phyloP scores from a whole-genome alignment of 306 rosid genomes.

The Sechiopsis laciniata region DNA sequence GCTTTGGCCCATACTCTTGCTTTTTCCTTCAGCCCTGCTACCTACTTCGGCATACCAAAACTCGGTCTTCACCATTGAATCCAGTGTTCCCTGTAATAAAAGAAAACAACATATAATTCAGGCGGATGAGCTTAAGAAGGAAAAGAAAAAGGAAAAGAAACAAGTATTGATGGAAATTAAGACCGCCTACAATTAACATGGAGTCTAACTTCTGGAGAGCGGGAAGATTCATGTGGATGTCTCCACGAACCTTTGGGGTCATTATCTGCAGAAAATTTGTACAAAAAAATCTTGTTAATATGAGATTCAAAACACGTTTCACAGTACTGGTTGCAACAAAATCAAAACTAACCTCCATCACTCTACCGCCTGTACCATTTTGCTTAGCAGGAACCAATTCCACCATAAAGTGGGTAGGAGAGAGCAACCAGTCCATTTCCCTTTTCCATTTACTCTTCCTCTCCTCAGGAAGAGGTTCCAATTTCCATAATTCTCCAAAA shows the following conservation, averaged over 20 bases:
- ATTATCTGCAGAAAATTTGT: constrained; percentile 52
- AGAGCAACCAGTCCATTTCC: constrained; percentile 90
- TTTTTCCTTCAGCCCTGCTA: constrained; percentile 68
- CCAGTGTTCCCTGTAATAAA: constrained; percentile 60
- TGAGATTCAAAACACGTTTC: neutral
- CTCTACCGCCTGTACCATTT: constrained; percentile 69
- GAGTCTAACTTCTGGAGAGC: constrained; percentile 94
- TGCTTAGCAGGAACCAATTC: constrained; percentile 94
- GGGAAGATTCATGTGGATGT: constrained; percentile 86
- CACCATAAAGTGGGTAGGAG: constrained; percentile 89
- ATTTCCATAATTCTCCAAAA: constrained; percentile 94
- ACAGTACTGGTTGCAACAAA: constrained; percentile 12
- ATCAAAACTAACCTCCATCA: constrained; percentile 58
- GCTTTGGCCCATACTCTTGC: constrained; percentile 36
- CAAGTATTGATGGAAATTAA: constrained; percentile 5
- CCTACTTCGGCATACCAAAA: constrained; percentile 89
- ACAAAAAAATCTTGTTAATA: neutral
- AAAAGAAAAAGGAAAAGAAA: neutral
- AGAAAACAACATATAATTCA: constrained; percentile 11
- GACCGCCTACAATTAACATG: constrained; percentile 77
- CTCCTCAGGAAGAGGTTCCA: constrained; percentile 82
- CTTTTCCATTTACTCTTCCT: constrained; percentile 65
- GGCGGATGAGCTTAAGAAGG: neutral
- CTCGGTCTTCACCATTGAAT: constrained; percentile 78
- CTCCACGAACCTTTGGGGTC: constrained; percentile 88